Evolutionary conservation across 2,329 filamentous ascomycete species (phyloP), one percentile per base, ranked within the genome.

Genomic region (Neurospora crassa): DNA sequence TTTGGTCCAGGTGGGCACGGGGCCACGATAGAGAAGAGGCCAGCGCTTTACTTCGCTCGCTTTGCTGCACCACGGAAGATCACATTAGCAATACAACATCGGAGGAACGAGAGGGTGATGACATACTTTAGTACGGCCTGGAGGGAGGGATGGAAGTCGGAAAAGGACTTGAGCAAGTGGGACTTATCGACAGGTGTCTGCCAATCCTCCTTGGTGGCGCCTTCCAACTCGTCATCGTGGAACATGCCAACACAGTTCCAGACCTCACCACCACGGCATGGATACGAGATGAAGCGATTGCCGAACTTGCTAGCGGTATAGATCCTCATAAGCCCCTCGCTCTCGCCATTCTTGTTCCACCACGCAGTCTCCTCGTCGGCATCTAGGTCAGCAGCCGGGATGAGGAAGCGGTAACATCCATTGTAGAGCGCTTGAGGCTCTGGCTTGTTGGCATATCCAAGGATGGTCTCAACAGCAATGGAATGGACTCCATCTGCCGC

Each of bases 401-500:
- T 78, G 5, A 82, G 74, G 71, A 82, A 82, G 0, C 80, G 79
- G 67, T 79, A 82, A 73, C 79, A 80, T 59, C 73, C 77, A 68
- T 81, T 81, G 68, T 77, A 77, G 24, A 78, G 71, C 1, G 74
- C 69, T 10, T 74, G 76, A 5, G 76, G 72, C 24, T 78, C 72
- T 0, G 78, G 76, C 3, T 73, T 73, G 69, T 77, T 78, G 24
- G 74, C 70, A 43, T 71, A 69, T 34, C 78, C 79, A 20, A 79
- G 70, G 5, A 81, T 73, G 3, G 73, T 72, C 70, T 79, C 75
- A 5, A 76, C 73, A 14, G 76, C 80, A 8, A 74, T 69, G 16
- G 79, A 81, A 69, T 83, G 82, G 18, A 83, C 76, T 6, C 84
- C 84, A 73, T 86, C 84, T 2, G 84, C 83, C 4, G 80, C 82